A percentile compares a stretch with the other conserved stretches of the same genome.
Evolutionary conservation across 2,329 filamentous ascomycete species (phyloP).

Genomic region (Shiraia bambusicola): DNA sequence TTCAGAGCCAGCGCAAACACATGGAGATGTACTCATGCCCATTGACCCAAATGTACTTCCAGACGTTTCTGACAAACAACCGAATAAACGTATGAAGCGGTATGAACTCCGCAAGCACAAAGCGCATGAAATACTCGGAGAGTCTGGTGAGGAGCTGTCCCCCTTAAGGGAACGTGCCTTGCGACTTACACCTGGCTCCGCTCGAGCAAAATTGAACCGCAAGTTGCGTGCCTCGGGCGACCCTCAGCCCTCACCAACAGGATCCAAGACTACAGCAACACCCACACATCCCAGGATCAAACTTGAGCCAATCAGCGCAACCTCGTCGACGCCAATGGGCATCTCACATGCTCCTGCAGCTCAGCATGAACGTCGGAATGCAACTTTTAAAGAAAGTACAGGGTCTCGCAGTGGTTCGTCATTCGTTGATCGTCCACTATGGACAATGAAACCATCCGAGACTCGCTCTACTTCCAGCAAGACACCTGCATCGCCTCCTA

Average conservation of each 20-base stretch:
- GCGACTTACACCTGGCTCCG: constrained; percentile 23
- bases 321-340: constrained; percentile 12
- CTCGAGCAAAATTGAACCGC: constrained; percentile 30
- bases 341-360: constrained; percentile 7
- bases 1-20: constrained; percentile 4
- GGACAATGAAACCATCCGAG: constrained; percentile 21
- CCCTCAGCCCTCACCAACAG: constrained; percentile 16
- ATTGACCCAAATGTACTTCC: constrained; percentile 31
- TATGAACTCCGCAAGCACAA: constrained; percentile 4
- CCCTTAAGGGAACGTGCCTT: constrained; percentile 14
- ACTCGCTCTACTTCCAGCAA: constrained; percentile 13
- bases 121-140: constrained; percentile 22
- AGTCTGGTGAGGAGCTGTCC: constrained; percentile 30
- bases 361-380: constrained; percentile 1
- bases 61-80: constrained; percentile 11
- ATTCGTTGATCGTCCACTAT: constrained; percentile 23
- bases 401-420: constrained; percentile 9
- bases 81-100: constrained; percentile 25
- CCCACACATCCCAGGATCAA: constrained; percentile 15
- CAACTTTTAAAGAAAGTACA: constrained; percentile 4
- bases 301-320: constrained; percentile 13
- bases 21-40: constrained; percentile 17
- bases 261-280: constrained; percentile 8
- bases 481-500: constrained; percentile 4
- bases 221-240: constrained; percentile 16